A percentile compares a stretch with the other conserved stretches of the same genome.
Evolutionary conservation across 345 rosid species (phyloP).

Genomic region (Hibiscus syriacus): DNA sequence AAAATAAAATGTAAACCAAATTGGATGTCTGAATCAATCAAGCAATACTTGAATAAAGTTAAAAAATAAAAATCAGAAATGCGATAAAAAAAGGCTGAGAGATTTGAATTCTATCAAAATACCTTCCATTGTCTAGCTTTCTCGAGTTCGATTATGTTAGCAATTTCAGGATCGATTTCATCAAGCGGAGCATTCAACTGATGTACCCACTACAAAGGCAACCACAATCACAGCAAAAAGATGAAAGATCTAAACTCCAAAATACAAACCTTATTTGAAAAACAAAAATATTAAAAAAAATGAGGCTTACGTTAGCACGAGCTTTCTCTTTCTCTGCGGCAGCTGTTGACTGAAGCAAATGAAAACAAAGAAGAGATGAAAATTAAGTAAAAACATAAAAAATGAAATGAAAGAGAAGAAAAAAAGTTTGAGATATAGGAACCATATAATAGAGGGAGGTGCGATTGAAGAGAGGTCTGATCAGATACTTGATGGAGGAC

Average conservation of each 20-base stretch:
- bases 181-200: conserved; percentile 78
- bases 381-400: neutral
- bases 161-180: conserved; percentile 81
- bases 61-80: neutral
- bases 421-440: neutral
- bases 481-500: conserved; percentile 36
- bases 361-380: no score
- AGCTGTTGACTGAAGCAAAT: conserved; percentile 56
- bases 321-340: conserved; percentile 42
- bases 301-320: conserved; percentile 47
- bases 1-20: neutral
- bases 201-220: conserved; percentile 58
- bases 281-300: neutral
- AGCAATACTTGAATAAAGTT: neutral
- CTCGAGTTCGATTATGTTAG: conserved; percentile 86
- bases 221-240: conserved; percentile 10
- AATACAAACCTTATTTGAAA: neutral
- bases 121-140: conserved; percentile 99
- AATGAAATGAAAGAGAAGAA: neutral
- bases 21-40: neutral
- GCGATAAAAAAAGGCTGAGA: neutral
- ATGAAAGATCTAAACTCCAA: neutral
- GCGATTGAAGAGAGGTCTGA: conserved; percentile 30
- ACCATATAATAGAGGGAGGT: conserved; percentile 44
- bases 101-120: neutral